A percentile compares a stretch with the other conserved stretches of the same genome.
phyloP scores from a whole-genome alignment of 129 eudicot species.

The Chrysanthemum makinoi region DNA sequence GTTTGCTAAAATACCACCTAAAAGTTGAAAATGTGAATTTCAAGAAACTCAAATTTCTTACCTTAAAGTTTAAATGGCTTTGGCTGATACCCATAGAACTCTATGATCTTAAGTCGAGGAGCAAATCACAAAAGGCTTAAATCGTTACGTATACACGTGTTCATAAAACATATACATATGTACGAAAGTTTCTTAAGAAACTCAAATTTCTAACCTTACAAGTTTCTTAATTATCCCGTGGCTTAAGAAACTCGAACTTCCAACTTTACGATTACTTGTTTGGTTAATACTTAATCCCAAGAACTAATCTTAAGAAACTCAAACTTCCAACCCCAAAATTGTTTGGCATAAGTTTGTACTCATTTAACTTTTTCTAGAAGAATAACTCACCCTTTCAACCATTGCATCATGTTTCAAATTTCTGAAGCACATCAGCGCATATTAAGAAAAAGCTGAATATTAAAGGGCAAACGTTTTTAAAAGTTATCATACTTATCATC shows the following conservation, averaged over 20 bases:
- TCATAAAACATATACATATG: neutral
- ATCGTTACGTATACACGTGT: neutral
- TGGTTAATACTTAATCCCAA: neutral
- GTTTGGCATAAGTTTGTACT: neutral
- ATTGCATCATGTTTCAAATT: too few relatives aligned
- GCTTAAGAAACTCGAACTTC: neutral
- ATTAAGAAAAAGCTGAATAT: too few relatives aligned
- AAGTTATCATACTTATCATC: too few relatives aligned
- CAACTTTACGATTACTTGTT: neutral
- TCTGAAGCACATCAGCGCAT: too few relatives aligned
- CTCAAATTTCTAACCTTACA: neutral
- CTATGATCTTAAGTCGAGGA: neutral
- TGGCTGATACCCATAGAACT: neutral
- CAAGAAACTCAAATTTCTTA: neutral
- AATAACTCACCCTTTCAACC: too few relatives aligned
- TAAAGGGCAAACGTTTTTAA: too few relatives aligned
- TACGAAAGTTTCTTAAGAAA: neutral
- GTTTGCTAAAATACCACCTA: conserved; percentile 8
- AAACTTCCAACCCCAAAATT: neutral
- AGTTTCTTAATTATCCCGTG: neutral
- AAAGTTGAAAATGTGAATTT: conserved; percentile 9
- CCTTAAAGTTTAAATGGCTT: neutral
- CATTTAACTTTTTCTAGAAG: too few relatives aligned
- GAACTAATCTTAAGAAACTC: neutral
- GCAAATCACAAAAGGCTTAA: neutral